Evolutionary conservation across 2,329 filamentous ascomycete genomes (phyloP), one percentile per base, ranked within the genome.

Genomic region (Aspergillus sergii): DNA sequence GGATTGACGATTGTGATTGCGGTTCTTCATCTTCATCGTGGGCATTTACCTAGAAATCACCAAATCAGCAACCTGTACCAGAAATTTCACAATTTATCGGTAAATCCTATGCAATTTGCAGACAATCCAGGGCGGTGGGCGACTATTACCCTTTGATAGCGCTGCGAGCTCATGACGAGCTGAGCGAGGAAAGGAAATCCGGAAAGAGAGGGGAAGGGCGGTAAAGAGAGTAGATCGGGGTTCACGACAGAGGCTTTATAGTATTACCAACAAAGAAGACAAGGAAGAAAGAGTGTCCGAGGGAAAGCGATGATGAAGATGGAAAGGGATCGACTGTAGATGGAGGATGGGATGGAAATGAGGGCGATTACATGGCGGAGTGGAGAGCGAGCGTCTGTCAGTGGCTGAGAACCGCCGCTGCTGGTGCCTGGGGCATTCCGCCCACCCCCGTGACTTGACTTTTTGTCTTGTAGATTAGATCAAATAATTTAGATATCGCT

Each of bases 91-190:
- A 57, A 21, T 41, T 28, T 21, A 41, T 23, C n/a, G 11, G 12
- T 26, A 16, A 14, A 4, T 39, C 11, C n/a, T n/a, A 39, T 23
- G 51, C 10, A 39, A 6, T 9, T 7, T 55, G 51, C 30, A 21
- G 10, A 32, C 30, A 9, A 1, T 26, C 10, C 51, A 26, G 51
- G 21, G 32, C 21, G 51, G 32, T 55, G 51, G 61, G 63, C 64
- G 60, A 67, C 48, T 67, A 78, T 68, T 78, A 82, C 81, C 77
- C 79, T 74, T 73, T 81, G 75, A 76, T 83, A 83, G 67, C 80
- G 77, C 75, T 82, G 80, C 73, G 80, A 80, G 78, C 79, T 81
- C 80, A 83, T 83, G 69, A 71, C 73, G 76, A 79, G 78, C 75
- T 75, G 75, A 76, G 73, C 75, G 70, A 69, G 61, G 60, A 43